These are phyloP conservation scores for Boletus tomentosulus DNA, from an alignment of 768 basidiomycete species.

Conservation along the genomic window DNA sequence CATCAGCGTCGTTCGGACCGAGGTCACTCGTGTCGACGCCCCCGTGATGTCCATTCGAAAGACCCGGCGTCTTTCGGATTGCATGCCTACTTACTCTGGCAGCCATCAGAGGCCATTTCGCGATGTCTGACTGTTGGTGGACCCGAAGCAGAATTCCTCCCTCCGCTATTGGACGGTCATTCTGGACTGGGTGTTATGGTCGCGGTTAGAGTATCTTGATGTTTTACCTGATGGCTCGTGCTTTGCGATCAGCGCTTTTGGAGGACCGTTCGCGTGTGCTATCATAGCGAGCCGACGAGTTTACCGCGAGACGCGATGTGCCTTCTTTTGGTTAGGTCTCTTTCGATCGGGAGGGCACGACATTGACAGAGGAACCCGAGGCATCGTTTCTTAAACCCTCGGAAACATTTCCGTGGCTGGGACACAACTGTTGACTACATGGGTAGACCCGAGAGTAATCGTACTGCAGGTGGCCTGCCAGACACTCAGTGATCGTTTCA, in stretches of 20 bases:
- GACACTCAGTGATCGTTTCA: too few species aligned
- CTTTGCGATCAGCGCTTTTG: neutral
- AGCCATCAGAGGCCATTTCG: slow-evolving; percentile 3
- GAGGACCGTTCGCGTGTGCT: too few species aligned
- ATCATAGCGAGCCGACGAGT: neutral
- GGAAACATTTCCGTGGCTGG: neutral
- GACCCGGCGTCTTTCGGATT: neutral
- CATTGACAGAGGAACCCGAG: neutral
- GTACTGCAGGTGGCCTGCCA: too few species aligned
- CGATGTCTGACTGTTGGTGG: neutral
- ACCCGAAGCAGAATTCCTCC: too few species aligned
- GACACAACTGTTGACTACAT: neutral
- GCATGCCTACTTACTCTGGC: neutral
- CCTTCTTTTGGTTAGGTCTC: neutral
- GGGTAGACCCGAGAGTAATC: neutral
- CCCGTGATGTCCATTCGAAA: neutral
- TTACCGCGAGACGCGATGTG: neutral
- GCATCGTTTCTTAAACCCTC: neutral
- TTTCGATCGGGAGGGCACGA: neutral
- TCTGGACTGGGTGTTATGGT: too few species aligned
- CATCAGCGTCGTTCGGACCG: slow-evolving; percentile 9
- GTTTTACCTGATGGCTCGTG: neutral
- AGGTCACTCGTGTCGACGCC: slow-evolving; percentile 6
- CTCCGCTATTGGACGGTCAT: too few species aligned
- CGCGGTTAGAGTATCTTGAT: neutral